Evolutionary conservation across 768 basidiomycete genomes (phyloP), one percentile per base, ranked within the genome.

Genomic region (Pleurotus sapidus): DNA sequence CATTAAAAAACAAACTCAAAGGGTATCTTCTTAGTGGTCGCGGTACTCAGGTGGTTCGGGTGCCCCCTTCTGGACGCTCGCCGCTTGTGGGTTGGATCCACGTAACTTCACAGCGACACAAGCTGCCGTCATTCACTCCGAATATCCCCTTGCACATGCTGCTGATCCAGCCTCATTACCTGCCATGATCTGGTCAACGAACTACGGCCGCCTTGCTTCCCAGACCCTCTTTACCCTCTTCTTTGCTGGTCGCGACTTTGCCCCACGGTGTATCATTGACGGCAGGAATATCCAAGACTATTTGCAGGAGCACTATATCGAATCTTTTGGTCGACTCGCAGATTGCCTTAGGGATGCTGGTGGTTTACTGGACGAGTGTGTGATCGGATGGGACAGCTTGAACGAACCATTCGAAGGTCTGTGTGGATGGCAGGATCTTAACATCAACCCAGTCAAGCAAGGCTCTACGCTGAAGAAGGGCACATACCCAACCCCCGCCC

Each of bases 171-270:
- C 83, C 2, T 68, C 82, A 0, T 80, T 94, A 59, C 96, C 97
- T 4, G 85, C 89, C 48, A 99, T 99, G 97, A 84, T 94, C 59
- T 99, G 97, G 97, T 85, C 87, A 5, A 98, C 96, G 23, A 98
- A 98, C 68, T 98, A 98, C 67, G 86, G 90, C 42, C 91, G 90
- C 15, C 86, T 98, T 25, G 83, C 89, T 50, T 86, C 86, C 17
- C 91, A 94, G 67, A 96, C 94, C 9, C 68, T 97, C 54, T 96
- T 96, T 75, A 94, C 96, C 5, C 82, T 99, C 60, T 98, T 98
- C 80, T 98, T 91, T 68, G 94, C 89, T 18, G 95, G 95, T 1
- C 81, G 84, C 6, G 84, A 87, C 42, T 98, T 90, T 69, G 94
- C 97, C 0, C 97, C 97, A 0, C 87, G 87, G 55, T 98, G 95